A percentile compares a stretch with the other conserved stretches of the same genome.
Evolutionary conservation across 1,284 basidiomycete genomes (phyloP).

Genomic region (Microbotryum intermedium): DNA sequence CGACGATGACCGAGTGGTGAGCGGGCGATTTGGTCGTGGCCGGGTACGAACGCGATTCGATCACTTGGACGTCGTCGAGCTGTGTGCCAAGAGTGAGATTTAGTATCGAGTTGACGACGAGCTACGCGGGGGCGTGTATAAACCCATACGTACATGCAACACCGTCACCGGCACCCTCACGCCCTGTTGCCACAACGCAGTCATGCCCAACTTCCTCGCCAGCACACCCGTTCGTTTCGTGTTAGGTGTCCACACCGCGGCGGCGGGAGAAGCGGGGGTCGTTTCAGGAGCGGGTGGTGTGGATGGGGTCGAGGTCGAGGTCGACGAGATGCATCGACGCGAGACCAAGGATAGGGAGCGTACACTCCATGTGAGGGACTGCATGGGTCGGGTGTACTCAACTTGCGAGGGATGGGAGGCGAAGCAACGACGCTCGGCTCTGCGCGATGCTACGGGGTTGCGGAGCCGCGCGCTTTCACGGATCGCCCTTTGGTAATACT

Average conservation of each 20-base stretch:
- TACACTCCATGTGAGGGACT: slow-evolving; percentile 2
- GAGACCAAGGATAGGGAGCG: background rate
- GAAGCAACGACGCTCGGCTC: no score
- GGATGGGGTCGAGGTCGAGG: slow-evolving; percentile 1
- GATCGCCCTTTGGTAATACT: background rate
- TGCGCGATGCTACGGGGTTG: no score
- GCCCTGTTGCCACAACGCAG: slow-evolving; percentile 84
- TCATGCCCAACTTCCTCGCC: slow-evolving; percentile 93
- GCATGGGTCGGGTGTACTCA: background rate
- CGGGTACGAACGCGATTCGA: slow-evolving; percentile 36
- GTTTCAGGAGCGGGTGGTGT: background rate
- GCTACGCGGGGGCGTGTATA: no score
- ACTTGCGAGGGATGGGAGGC: background rate
- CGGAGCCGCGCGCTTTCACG: background rate
- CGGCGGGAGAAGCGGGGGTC: background rate
- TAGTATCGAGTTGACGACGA: background rate
- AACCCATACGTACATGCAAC: slow-evolving; percentile 78
- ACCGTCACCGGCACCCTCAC: slow-evolving; percentile 83
- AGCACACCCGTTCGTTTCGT: slow-evolving; percentile 90
- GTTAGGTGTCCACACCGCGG: slow-evolving; percentile 60
- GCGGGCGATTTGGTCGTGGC: slow-evolving; percentile 31
- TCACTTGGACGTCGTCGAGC: slow-evolving; percentile 46
- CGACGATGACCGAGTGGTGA: slow-evolving; percentile 41
- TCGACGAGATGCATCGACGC: background rate
- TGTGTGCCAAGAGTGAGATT: slow-evolving; percentile 31